Percentiles rank a stretch among this genome's conserved stretches.
These are phyloP conservation scores for Ophiostoma populinum DNA, from an alignment of 2,329 filamentous ascomycete species.

Conservation along the genomic window DNA sequence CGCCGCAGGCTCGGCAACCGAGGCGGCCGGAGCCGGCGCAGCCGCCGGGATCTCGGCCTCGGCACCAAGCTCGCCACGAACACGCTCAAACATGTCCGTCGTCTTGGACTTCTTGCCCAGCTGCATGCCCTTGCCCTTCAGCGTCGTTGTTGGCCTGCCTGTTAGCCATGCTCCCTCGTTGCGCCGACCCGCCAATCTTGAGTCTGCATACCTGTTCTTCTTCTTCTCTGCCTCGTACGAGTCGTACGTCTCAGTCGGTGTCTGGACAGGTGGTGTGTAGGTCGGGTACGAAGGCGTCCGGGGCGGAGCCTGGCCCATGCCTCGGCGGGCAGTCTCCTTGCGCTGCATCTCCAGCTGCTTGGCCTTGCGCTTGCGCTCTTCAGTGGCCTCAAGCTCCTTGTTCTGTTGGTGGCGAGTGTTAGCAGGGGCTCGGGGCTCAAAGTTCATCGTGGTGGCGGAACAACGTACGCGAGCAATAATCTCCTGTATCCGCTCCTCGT, in stretches of 20 bases:
- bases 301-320: conserved; percentile 28
- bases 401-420: conserved; percentile 37
- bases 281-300: conserved; percentile 73
- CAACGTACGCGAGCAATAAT: conserved; percentile 73
- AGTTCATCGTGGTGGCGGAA: neutral
- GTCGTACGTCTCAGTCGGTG: conserved; percentile 70
- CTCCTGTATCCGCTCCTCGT: conserved; percentile 97
- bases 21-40: conserved; percentile 27
- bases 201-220: conserved; percentile 69
- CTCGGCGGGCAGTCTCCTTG: conserved; percentile 76
- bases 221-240: conserved; percentile 96
- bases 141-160: conserved; percentile 27
- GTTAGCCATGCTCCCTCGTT: no score
- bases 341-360: conserved; percentile 98
- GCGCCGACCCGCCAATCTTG: no score
- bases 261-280: conserved; percentile 57
- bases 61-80: conserved; percentile 77
- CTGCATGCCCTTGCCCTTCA: conserved; percentile 96
- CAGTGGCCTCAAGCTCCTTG: conserved; percentile 94
- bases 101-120: conserved; percentile 97
- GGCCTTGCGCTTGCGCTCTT: conserved; percentile 95
- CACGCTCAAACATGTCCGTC: conserved; percentile 91
- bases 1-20: conserved; percentile 1
- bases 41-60: conserved; percentile 73
- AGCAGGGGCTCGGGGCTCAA: neutral